Evolutionary conservation across 805 yeast genomes (phyloP).

Genomic region (Teunomyces barrocoloradensis): DNA sequence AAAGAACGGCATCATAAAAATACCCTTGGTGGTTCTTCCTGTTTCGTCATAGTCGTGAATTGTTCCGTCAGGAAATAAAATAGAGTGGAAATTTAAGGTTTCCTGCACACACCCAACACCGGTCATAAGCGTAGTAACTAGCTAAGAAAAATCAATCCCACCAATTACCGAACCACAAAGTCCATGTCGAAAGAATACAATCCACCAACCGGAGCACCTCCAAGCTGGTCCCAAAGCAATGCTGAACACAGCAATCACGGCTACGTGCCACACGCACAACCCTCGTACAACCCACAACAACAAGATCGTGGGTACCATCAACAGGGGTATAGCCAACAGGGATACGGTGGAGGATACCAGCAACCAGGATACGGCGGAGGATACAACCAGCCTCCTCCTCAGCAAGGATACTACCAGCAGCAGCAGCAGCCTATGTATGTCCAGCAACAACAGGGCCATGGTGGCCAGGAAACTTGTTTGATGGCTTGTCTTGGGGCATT

Average conservation of each 20-base stretch:
- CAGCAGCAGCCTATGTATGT: conserved; percentile 46
- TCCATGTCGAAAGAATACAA: conserved; percentile 10
- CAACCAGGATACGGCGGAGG: conserved; percentile 17
- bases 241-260: conserved; percentile 7
- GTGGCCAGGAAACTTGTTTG: conserved; percentile 33
- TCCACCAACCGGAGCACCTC: conserved; percentile 31
- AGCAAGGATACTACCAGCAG: conserved; percentile 36
- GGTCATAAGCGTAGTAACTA: neutral
- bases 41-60: no score
- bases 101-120: neutral
- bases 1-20: neutral
- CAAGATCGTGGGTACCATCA: conserved; percentile 20
- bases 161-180: neutral
- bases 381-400: conserved; percentile 16
- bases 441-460: conserved; percentile 33
- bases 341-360: conserved; percentile 7
- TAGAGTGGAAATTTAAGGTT: neutral
- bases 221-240: conserved; percentile 18
- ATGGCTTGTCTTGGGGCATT: conserved; percentile 39
- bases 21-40: neutral
- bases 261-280: conserved; percentile 12
- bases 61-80: no score
- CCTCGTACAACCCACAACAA: conserved; percentile 12
- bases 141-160: neutral
- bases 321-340: conserved; percentile 11